A percentile compares a stretch with the other conserved stretches of the same genome.
These are phyloP conservation scores for Colletotrichum simmondsii DNA, from an alignment of 2,329 filamentous ascomycete species.

Conservation along the genomic window DNA sequence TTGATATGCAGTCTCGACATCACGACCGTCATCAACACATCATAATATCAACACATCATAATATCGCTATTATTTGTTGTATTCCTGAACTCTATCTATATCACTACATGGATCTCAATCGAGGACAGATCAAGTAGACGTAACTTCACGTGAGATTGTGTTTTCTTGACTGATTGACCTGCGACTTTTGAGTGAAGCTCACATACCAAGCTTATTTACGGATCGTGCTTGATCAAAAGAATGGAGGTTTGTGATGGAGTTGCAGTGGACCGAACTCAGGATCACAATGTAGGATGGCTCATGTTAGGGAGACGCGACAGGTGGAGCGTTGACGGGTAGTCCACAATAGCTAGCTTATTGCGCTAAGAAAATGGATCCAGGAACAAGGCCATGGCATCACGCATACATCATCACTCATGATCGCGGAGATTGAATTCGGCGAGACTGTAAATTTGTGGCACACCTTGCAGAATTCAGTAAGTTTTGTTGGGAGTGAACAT, in stretches of 20 bases:
- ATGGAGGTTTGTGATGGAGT: not conserved
- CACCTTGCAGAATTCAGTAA: too few species aligned
- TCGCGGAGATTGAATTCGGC: not conserved
- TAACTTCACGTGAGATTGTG: too few species aligned
- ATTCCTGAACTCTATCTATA: too few species aligned
- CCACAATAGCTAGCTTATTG: not conserved
- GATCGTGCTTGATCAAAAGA: not conserved
- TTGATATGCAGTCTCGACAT: too few species aligned
- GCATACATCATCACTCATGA: not conserved
- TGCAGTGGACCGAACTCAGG: not conserved
- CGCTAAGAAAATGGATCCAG: not conserved
- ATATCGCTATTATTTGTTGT: too few species aligned
- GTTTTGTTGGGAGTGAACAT: too few species aligned
- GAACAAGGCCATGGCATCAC: not conserved
- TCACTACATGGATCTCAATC: too few species aligned
- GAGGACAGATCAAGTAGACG: too few species aligned
- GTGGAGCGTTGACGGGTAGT: not conserved
- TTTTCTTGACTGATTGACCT: too few species aligned
- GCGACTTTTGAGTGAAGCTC: not conserved
- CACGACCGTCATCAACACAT: too few species aligned
- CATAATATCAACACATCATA: too few species aligned
- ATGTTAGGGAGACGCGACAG: not conserved
- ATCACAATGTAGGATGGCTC: not conserved
- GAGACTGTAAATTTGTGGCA: not conserved
- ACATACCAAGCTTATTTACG: not conserved